Evolutionary conservation across 495 filamentous ascomycete genomes (phyloP).

Genomic region (Tuber umbilicatum): DNA sequence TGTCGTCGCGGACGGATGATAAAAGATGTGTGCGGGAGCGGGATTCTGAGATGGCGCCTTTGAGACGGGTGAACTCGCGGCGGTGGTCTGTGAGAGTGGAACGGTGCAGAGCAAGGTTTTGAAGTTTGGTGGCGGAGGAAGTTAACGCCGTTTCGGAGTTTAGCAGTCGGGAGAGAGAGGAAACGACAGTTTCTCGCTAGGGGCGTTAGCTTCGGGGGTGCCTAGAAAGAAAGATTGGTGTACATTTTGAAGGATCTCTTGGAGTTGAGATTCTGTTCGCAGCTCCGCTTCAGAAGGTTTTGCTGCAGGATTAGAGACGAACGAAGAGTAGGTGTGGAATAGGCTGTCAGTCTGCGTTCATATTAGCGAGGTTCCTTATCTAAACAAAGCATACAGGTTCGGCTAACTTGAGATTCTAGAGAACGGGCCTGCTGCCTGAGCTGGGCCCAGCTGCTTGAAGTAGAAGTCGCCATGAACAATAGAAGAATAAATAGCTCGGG

Average conservation of each 20-base stretch:
- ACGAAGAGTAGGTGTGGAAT: constrained; percentile 94
- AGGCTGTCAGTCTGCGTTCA: constrained; percentile 71
- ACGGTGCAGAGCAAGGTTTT: constrained; percentile 85
- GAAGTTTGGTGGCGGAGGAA: constrained; percentile 86
- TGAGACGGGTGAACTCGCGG: constrained; percentile 69
- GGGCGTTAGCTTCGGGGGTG: constrained; percentile 18
- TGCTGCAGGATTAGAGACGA: constrained; percentile 73
- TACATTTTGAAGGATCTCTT: constrained; percentile 77
- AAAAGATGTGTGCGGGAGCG: constrained; percentile 89
- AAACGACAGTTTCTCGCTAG: constrained; percentile 76
- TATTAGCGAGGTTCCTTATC: constrained; percentile 24
- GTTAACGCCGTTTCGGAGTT: constrained; percentile 88
- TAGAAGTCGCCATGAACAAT: constrained; percentile 60
- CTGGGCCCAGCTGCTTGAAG: constrained; percentile 86
- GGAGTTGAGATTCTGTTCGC: constrained; percentile 68
- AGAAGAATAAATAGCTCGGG: not conserved
- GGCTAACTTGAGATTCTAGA: constrained; percentile 79
- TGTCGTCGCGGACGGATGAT: constrained; percentile 82
- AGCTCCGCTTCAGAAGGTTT: constrained; percentile 82
- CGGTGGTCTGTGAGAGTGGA: constrained; percentile 83
- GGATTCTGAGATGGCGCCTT: constrained; percentile 58
- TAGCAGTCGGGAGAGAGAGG: constrained; percentile 79
- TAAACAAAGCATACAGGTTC: not conserved
- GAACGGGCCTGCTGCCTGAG: constrained; percentile 86
- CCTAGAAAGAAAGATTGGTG: constrained; percentile 8